A percentile compares a stretch with the other conserved stretches of the same genome.
These are phyloP conservation scores for Viola odorata DNA, from an alignment of 345 rosid genomes.

Conservation along the genomic window DNA sequence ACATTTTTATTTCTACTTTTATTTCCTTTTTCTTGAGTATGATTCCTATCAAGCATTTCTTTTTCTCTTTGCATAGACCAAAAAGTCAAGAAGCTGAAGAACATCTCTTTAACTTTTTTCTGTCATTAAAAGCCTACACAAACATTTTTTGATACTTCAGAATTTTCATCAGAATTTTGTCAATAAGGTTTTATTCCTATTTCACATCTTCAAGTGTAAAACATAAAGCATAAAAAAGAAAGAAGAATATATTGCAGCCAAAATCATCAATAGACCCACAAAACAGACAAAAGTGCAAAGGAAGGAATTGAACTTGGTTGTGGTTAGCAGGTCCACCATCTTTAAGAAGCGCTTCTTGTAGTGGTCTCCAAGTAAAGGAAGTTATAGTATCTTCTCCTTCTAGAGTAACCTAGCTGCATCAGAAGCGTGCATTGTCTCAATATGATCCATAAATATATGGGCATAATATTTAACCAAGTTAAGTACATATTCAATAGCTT, in stretches of 20 bases:
- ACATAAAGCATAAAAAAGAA: too few species aligned
- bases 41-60: background rate
- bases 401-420: background rate
- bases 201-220: too few species aligned
- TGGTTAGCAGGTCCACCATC: background rate
- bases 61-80: background rate
- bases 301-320: slow-evolving; percentile 15
- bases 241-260: too few species aligned
- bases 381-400: background rate
- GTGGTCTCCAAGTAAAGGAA: slow-evolving; percentile 13
- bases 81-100: slow-evolving; percentile 6
- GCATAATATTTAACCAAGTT: too few species aligned
- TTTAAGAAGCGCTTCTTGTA: slow-evolving; percentile 16
- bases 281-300: slow-evolving; percentile 9
- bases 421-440: background rate
- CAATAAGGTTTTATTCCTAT: background rate
- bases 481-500: background rate
- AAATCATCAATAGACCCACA: too few species aligned
- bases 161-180: background rate
- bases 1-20: background rate
- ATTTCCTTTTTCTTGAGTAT: background rate
- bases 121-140: background rate
- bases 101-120: background rate
- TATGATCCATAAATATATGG: background rate
- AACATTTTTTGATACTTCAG: background rate